Base-by-base conservation (phyloP, 768 basidiomycete genomes). In the Kwoniella mangroviensis region DNA sequence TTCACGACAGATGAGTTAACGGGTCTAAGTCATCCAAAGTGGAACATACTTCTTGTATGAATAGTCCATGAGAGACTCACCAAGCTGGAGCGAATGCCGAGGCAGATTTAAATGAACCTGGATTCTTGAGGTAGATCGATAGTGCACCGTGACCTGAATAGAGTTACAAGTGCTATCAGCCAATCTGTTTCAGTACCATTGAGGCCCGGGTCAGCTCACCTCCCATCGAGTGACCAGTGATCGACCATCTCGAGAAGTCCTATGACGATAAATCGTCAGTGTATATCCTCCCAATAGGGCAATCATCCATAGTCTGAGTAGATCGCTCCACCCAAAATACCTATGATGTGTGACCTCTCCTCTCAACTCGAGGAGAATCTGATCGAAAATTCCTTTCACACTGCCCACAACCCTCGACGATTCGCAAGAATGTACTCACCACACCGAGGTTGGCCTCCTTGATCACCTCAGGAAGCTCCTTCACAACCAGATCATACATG, bases 181-280 rank as follows among this genome's bases (percentile, higher is more conserved):
- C 34, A 1, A 34, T 34, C 34, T 34, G 51, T 45, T 58, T 26
- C 21, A 45, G 15, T 34, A 68, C 12, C 15, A 40, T 55, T 3
- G 17, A 55, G 24, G 17, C 54, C 19, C 22, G 22, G 54, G 19
- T n/a, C 24, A 54, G 63, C 73, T 67, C 45, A 82, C 83, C 79
- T 40, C 83, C 83, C 97, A 98, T 99, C 55, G 92, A 94, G 84
- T 99, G 97, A 11, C 97, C 97, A 79, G 93, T 91, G 77, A 98
- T 90, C 22, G 93, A 94, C 79, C 92, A 89, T 61, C 91, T 89
- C 41, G 85, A 86, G 74, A 90, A 87, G 85, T 98, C 93, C 93
- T 94, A 75, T 34, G 1, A n/a, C 43, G 1, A 19, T 41, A 41
- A 10, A 54, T n/a, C 17, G 1, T 12, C 26, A 67, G 49, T 61